These are phyloP conservation scores for Colletotrichum aenigma DNA, from an alignment of 2,329 filamentous ascomycete species.

Conservation along the genomic window DNA sequence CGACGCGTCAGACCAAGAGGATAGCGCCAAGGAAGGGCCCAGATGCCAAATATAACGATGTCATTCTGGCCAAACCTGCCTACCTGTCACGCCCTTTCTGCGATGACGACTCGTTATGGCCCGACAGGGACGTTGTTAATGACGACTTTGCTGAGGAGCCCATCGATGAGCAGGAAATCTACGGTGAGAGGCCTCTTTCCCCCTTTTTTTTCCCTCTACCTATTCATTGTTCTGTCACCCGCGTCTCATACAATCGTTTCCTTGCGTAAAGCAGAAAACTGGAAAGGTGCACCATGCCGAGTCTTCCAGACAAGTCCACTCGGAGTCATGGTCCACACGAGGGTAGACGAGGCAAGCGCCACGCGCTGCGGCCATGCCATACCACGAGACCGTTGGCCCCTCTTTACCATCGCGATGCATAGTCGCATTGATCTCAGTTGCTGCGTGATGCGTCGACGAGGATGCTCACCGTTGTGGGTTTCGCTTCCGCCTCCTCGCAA, in stretches of 20 bases:
- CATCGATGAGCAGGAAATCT: slow-evolving; percentile 97
- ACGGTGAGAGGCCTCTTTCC: slow-evolving; percentile 60
- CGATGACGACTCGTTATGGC: slow-evolving; percentile 38
- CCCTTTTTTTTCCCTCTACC: not conserved
- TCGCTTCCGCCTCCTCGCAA: not conserved
- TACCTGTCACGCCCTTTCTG: slow-evolving; percentile 46
- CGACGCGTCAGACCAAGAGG: slow-evolving; percentile 69
- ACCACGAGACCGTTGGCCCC: not conserved
- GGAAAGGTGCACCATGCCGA: not conserved
- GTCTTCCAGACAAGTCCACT: not conserved
- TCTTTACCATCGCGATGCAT: not conserved
- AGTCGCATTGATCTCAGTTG: not conserved
- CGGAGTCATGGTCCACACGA: not conserved
- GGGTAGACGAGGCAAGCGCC: not conserved
- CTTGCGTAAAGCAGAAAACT: not conserved
- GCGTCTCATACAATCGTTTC: not conserved
- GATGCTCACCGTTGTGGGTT: not conserved
- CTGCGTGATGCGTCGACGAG: not conserved
- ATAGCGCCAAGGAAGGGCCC: slow-evolving; percentile 49
- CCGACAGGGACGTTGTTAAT: slow-evolving; percentile 43
- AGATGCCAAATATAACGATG: slow-evolving; percentile 50
- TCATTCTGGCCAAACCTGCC: slow-evolving; percentile 50
- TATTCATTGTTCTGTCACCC: not conserved
- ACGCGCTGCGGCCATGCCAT: not conserved
- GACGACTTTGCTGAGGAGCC: slow-evolving; percentile 73